Conservation (phyloP, 2,329 filamentous ascomycete species). For the Colletotrichum orchidophilum region DNA sequence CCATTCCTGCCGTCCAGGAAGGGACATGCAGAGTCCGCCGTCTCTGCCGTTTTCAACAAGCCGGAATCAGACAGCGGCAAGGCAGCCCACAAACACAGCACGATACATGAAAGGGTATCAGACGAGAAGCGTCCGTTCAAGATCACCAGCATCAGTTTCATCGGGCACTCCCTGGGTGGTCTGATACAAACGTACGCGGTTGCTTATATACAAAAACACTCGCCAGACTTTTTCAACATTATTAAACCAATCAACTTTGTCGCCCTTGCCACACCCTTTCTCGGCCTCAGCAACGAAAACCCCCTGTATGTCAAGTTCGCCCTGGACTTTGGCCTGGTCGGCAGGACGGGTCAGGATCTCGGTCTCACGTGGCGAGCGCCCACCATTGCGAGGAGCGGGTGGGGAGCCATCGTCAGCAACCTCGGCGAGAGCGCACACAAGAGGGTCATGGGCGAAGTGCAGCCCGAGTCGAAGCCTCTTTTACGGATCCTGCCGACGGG, state of each 20-base stretch:
- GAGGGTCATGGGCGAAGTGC: constrained; percentile 65
- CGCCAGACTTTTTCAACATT: constrained; percentile 85
- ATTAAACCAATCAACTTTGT: constrained; percentile 94
- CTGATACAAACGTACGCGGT: constrained; percentile 93
- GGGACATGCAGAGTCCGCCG: constrained; percentile 52
- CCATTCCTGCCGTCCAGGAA: constrained; percentile 78
- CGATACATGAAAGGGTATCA: constrained; percentile 56
- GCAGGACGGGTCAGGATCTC: constrained; percentile 94
- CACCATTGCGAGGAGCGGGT: constrained; percentile 84
- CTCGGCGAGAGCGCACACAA: constrained; percentile 75
- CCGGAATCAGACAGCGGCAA: constrained; percentile 49
- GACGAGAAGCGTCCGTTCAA: constrained; percentile 70
- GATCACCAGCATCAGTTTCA: constrained; percentile 94
- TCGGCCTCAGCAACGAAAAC: constrained; percentile 96
- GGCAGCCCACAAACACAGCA: constrained; percentile 69
- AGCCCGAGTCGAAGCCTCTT: constrained; percentile 88
- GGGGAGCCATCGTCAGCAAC: constrained; percentile 87
- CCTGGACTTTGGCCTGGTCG: constrained; percentile 93
- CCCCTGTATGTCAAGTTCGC: constrained; percentile 97
- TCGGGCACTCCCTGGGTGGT: constrained; percentile 91
- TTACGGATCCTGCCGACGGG: constrained; percentile 90
- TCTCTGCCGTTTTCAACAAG: constrained; percentile 45
- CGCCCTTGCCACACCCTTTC: constrained; percentile 83
- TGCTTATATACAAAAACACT: constrained; percentile 96
- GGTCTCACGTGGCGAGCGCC: constrained; percentile 94